Conservation (phyloP, 805 yeast species). For the Lipomyces japonicus region DNA sequence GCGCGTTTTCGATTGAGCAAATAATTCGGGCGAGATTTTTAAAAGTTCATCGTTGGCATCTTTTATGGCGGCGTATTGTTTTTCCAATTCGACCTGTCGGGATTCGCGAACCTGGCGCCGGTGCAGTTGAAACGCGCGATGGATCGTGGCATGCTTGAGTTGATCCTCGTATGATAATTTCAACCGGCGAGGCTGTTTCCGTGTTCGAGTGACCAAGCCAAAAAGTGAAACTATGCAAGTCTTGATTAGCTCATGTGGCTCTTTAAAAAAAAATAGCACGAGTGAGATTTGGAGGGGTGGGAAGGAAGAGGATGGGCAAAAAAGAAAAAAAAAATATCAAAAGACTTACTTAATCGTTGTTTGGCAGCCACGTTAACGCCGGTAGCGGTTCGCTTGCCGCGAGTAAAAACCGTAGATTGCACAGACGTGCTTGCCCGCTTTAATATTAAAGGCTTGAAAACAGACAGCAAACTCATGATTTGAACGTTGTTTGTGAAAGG, state of each 20-base stretch:
- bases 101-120: conserved; percentile 50
- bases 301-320: not conserved
- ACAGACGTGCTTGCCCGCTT: too few species aligned
- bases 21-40: conserved; percentile 48
- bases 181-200: conserved; percentile 81
- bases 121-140: conserved; percentile 72
- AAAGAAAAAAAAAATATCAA: not conserved
- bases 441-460: too few species aligned
- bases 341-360: conserved; percentile 11
- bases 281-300: not conserved
- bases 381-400: conserved; percentile 51
- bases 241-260: conserved; percentile 33
- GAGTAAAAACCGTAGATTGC: conserved; percentile 39
- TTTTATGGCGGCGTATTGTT: conserved; percentile 62
- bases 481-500: too few species aligned
- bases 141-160: conserved; percentile 76
- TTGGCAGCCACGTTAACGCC: conserved; percentile 38
- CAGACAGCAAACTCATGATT: too few species aligned
- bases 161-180: conserved; percentile 75
- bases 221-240: conserved; percentile 52
- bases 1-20: conserved; percentile 43
- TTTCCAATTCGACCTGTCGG: conserved; percentile 38
- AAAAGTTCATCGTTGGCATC: conserved; percentile 70
- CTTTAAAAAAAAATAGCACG: not conserved
- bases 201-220: conserved; percentile 78